Conservation (phyloP, 495 filamentous ascomycete species). For the Amphirosellinia nigrospora region DNA sequence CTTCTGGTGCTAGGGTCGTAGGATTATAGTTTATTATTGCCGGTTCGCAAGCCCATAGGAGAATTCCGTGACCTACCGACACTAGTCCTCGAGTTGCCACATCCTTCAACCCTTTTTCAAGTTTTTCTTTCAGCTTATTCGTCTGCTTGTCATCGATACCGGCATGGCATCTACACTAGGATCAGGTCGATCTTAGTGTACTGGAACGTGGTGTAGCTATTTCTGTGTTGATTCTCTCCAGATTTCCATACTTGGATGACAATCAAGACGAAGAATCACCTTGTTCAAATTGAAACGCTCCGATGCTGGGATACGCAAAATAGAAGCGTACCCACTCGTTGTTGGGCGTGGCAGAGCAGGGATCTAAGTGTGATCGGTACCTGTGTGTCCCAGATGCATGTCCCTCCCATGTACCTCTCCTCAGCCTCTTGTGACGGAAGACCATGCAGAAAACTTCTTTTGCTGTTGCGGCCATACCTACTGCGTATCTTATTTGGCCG, state of each 20-base stretch:
- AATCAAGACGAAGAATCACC: neutral
- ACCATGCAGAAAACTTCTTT: slow-evolving; percentile 3
- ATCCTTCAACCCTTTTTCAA: slow-evolving; percentile 9
- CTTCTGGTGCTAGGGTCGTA: neutral
- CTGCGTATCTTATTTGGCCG: slow-evolving; percentile 14
- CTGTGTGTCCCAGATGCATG: slow-evolving; percentile 12
- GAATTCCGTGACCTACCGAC: slow-evolving; percentile 2
- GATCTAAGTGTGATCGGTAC: slow-evolving; percentile 23
- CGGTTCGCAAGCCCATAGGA: slow-evolving; percentile 3
- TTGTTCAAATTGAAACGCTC: slow-evolving; percentile 3
- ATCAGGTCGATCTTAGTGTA: neutral
- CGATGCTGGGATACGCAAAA: slow-evolving; percentile 16
- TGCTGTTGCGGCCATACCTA: neutral
- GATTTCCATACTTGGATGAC: neutral
- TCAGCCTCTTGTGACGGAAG: slow-evolving; percentile 5
- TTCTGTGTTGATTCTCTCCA: neutral
- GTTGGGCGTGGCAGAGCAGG: slow-evolving; percentile 20
- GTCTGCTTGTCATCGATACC: neutral
- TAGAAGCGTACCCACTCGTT: slow-evolving; percentile 14
- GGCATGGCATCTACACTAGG: neutral
- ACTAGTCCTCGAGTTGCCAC: neutral
- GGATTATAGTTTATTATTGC: slow-evolving; percentile 3
- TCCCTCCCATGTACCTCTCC: neutral
- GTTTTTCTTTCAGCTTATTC: neutral
- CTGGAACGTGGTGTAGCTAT: neutral